Base-by-base conservation (phyloP, 2,329 filamentous ascomycete species). In the Penicillium aurantiogriseum region DNA sequence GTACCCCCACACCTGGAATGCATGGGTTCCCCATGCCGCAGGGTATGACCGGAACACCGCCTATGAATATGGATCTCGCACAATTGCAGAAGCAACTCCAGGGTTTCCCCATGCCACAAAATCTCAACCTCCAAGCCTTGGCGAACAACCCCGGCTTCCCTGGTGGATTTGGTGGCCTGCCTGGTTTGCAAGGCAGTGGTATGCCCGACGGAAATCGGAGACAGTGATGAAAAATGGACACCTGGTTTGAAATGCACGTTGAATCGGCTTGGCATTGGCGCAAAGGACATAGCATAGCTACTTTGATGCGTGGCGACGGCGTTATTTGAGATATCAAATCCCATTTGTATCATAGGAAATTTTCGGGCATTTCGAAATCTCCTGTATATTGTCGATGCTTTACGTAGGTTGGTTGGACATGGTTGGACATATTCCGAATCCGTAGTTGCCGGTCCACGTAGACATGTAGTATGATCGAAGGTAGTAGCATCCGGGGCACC, bases 171-270 rank as follows among this genome's bases (percentile, higher is more conserved):
- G 72, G 66, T 11, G 70, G 70, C 17, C 57, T 72, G 43, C 72
- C 72, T 44, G 67, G 71, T 39, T 65, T 75, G 57, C 71, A 71
- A 53, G 75, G 72, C 13, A 71, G 67, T 23, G 73, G 67, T 35
- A 71, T 62, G 50, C 64, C 76, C 5, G 77, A 73, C 23, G 71
- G 88, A 58, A 81, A 79, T 64, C 78, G 87, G 59, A 90, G 83
- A 6, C 91, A 59, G 38, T 52, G 10, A 40, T n/a, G 31, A 31
- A 21, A 51, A 46, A 38, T 39, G 51, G 25, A 53, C 23, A 25
- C 25, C 21, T 45, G 8, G 29, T 49, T 51, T 51, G 19, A 40
- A 40, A 54, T 58, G 49, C 49, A 58, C 52, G 47, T 54, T 50
- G n/a, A 51, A 51, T 48, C 35, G 47, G 44, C 60, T 38, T 59